A percentile compares a stretch with the other conserved stretches of the same genome.
phyloP scores from a whole-genome alignment of 2,329 filamentous ascomycete genomes.

The Blastomyces percursus region DNA sequence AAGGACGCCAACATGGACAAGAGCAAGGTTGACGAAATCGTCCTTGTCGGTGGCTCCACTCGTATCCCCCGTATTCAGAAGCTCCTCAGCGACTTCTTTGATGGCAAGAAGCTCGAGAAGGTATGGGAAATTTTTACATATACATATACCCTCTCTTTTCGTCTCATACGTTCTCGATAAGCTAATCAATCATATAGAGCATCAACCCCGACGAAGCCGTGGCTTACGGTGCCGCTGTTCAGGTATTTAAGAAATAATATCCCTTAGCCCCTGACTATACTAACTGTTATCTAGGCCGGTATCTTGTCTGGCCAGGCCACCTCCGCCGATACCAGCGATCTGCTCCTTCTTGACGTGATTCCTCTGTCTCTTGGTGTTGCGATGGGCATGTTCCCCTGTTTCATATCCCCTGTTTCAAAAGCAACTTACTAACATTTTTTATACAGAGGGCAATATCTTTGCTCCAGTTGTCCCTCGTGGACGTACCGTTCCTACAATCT shows the following conservation, averaged over 20 bases:
- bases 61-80: constrained; percentile 99
- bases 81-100: constrained; percentile 97
- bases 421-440: background rate
- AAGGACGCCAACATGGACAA: constrained; percentile 87
- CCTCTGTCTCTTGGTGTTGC: constrained; percentile 96
- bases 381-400: constrained; percentile 48
- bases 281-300: constrained; percentile 51
- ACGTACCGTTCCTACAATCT: constrained; percentile 60
- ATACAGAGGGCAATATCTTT: constrained; percentile 79
- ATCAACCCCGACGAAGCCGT: constrained; percentile 99
- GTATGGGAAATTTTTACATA: constrained; percentile 16
- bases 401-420: background rate
- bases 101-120: constrained; percentile 99
- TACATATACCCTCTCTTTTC: background rate
- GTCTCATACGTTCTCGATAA: background rate
- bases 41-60: constrained; percentile 96
- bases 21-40: constrained; percentile 90
- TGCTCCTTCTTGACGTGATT: constrained; percentile 90
- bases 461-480: constrained; percentile 81
- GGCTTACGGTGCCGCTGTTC: constrained; percentile 95
- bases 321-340: constrained; percentile 84
- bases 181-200: constrained; percentile 39
- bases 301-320: constrained; percentile 98
- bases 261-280: background rate
- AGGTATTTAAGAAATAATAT: constrained; percentile 28